These are phyloP conservation scores for Dictyostelium firmibasis DNA, from an alignment of 78 protist genomes.

Conservation along the genomic window DNA sequence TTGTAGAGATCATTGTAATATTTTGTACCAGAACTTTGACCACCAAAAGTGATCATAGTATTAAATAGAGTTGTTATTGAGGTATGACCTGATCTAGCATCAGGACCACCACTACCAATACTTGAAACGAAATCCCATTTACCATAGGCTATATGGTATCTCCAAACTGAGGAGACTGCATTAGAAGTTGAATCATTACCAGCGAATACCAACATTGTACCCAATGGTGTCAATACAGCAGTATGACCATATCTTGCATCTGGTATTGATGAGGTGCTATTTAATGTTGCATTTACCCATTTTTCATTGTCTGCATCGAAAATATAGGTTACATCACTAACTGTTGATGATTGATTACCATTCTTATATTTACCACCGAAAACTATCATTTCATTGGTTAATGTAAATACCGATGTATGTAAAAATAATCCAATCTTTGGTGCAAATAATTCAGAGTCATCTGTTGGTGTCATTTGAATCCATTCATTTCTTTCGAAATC, in stretches of 20 bases:
- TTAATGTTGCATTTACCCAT: conserved; percentile 15
- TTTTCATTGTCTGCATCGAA: not conserved
- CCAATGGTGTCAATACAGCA: conserved; percentile 27
- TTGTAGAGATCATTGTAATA: conserved; percentile 24
- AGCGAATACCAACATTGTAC: conserved; percentile 42
- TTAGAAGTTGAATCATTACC: not conserved
- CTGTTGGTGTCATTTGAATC: not conserved
- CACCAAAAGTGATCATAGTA: conserved; percentile 74
- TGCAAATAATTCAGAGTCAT: not conserved
- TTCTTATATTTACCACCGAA: conserved; percentile 24
- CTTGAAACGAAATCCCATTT: not conserved
- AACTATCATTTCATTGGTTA: conserved; percentile 26
- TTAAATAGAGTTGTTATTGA: conserved; percentile 1
- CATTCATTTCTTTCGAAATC: conserved; percentile 30
- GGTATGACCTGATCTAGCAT: conserved; percentile 15
- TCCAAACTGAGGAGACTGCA: not conserved
- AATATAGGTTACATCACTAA: not conserved
- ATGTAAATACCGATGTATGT: not conserved
- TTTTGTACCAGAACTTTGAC: conserved; percentile 1
- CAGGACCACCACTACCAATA: conserved; percentile 30
- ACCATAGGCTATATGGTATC: not conserved
- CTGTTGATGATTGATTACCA: not conserved
- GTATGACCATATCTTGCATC: not conserved
- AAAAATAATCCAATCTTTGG: not conserved
- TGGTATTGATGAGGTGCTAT: not conserved